phyloP scores from a whole-genome alignment of 805 yeast genomes.

The Naumovozyma castellii region DNA sequence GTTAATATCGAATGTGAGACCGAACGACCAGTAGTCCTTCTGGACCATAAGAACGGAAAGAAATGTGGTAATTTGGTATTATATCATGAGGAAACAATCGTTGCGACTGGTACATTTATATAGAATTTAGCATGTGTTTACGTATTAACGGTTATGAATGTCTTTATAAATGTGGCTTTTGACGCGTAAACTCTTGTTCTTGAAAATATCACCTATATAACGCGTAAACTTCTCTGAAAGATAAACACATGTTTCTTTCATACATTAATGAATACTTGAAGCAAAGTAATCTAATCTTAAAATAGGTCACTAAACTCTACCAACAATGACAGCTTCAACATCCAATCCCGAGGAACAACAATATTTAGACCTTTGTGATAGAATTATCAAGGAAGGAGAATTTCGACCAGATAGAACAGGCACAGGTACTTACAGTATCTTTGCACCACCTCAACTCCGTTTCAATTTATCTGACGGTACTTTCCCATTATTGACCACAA shows the following conservation, averaged over 20 bases:
- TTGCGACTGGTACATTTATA: neutral
- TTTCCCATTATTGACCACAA: conserved; percentile 88
- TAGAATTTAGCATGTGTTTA: too few species aligned
- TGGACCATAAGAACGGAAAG: neutral
- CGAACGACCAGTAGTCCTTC: neutral
- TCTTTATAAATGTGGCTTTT: too few species aligned
- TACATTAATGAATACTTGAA: neutral
- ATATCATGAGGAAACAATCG: neutral
- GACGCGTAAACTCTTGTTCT: neutral
- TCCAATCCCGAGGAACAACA: conserved; percentile 57
- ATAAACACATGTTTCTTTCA: too few species aligned
- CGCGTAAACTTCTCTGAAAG: too few species aligned
- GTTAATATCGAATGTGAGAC: too few species aligned
- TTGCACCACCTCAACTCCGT: conserved; percentile 93
- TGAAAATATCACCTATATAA: neutral
- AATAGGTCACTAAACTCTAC: too few species aligned
- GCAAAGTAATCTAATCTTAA: too few species aligned
- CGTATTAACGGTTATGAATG: too few species aligned
- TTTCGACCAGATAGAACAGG: conserved; percentile 94
- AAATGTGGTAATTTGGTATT: neutral
- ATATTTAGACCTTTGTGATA: conserved; percentile 70
- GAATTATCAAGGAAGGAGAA: conserved; percentile 79
- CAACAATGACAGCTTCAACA: neutral
- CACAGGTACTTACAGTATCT: conserved; percentile 83
- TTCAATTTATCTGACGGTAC: conserved; percentile 62